Evolutionary conservation across 345 rosid genomes (phyloP).

Genomic region (Salix caprea): DNA sequence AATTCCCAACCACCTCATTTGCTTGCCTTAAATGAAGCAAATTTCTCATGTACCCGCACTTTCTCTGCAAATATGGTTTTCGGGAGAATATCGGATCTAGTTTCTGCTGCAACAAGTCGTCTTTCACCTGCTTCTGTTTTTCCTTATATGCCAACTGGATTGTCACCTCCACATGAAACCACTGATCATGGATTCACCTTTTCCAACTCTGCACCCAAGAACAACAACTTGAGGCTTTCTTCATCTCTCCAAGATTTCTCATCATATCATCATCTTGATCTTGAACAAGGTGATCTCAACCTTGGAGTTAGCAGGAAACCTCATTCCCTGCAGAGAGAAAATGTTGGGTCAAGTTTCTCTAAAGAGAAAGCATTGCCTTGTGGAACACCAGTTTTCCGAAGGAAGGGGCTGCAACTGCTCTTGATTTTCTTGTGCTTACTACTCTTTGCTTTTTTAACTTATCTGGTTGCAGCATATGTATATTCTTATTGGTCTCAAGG

Average conservation of each 20-base stretch:
- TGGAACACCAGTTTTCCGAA: slow-evolving; percentile 40
- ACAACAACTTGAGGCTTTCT: slow-evolving; percentile 56
- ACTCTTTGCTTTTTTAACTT: slow-evolving; percentile 53
- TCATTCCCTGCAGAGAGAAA: slow-evolving; percentile 45
- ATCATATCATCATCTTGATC: slow-evolving; percentile 45
- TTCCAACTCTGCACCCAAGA: slow-evolving; percentile 39
- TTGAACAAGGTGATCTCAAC: slow-evolving; percentile 43
- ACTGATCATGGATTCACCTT: slow-evolving; percentile 31
- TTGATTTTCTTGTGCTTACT: slow-evolving; percentile 50
- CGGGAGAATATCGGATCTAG: slow-evolving; percentile 45
- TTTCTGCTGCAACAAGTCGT: slow-evolving; percentile 39
- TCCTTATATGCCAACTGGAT: slow-evolving; percentile 46
- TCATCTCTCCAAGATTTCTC: slow-evolving; percentile 92
- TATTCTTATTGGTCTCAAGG: slow-evolving; percentile 75
- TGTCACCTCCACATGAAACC: slow-evolving; percentile 37
- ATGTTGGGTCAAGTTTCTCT: slow-evolving; percentile 64
- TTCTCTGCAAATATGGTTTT: slow-evolving; percentile 44
- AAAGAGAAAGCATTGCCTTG: slow-evolving; percentile 61
- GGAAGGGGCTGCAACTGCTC: slow-evolving; percentile 59
- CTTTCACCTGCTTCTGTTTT: slow-evolving; percentile 33
- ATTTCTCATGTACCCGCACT: no score
- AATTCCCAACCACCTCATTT: no score
- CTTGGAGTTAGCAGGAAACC: slow-evolving; percentile 39
- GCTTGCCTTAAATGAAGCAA: no score
- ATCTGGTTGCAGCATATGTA: slow-evolving; percentile 47